Conservation (phyloP, 441 rosid species). For the Pelargonium fulgidum region DNA sequence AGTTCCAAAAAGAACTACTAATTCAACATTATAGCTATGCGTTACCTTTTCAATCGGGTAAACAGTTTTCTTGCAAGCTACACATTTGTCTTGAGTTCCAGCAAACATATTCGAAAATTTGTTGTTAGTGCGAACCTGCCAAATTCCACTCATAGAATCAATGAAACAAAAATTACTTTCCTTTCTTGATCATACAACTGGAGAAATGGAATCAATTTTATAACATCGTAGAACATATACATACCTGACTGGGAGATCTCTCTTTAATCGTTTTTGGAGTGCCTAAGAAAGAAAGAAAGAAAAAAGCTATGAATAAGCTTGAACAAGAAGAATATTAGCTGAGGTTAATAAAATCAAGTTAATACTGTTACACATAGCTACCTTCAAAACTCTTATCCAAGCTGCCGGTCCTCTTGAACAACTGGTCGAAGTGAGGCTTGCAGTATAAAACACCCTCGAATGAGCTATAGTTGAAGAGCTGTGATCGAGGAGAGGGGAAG, state of each 20-base stretch:
- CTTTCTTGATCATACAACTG: no score
- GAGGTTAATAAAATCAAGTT: background rate
- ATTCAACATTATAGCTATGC: background rate
- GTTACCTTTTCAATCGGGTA: conserved; percentile 66
- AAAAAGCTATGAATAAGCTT: conserved; percentile 10
- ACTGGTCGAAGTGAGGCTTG: conserved; percentile 77
- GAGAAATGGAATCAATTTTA: background rate
- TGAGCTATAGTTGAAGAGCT: conserved; percentile 58
- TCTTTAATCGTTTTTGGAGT: conserved; percentile 51
- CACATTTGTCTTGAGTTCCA: conserved; percentile 74
- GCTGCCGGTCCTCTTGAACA: conserved; percentile 71
- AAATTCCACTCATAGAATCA: conserved; percentile 4
- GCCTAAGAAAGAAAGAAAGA: conserved; percentile 30
- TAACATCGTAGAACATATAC: background rate
- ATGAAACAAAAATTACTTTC: no score
- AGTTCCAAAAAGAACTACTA: background rate
- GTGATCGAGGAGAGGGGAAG: conserved; percentile 21
- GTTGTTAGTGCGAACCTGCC: conserved; percentile 41
- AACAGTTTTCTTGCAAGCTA: conserved; percentile 66
- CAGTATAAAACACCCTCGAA: conserved; percentile 72
- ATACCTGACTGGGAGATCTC: conserved; percentile 52
- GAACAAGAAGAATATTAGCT: background rate
- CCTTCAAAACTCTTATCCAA: conserved; percentile 69
- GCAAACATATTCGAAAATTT: conserved; percentile 60
- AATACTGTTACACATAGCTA: conserved; percentile 10